Percentiles rank a stretch among this genome's conserved stretches.
phyloP scores from a whole-genome alignment of 192 early-diverging fungal species.

The Linnemannia elongata region DNA sequence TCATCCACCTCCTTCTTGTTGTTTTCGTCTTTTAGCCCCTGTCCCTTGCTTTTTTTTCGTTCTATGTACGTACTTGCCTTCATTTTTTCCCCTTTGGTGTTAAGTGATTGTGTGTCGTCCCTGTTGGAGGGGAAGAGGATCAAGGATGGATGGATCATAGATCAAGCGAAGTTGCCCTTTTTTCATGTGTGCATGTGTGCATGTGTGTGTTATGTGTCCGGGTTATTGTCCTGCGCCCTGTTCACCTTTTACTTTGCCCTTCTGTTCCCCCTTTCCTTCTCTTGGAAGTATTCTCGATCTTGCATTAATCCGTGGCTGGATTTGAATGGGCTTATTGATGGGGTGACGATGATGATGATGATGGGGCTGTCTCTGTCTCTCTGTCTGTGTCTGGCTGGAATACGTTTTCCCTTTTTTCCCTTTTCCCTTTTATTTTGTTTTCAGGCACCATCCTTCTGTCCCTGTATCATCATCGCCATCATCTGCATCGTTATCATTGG shows the following conservation, averaged over 20 bases:
- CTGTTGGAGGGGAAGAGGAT: not conserved
- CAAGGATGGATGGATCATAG: not conserved
- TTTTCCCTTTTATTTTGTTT: too few species aligned
- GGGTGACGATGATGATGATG: not conserved
- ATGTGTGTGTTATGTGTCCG: not conserved
- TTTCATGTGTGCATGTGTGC: not conserved
- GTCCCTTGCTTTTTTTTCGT: not conserved
- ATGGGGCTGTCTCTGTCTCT: not conserved
- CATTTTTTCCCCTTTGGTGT: not conserved
- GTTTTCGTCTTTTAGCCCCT: not conserved
- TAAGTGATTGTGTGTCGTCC: not conserved
- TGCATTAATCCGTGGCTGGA: not conserved
- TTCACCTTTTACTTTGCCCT: not conserved
- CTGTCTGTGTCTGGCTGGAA: not conserved
- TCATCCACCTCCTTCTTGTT: not conserved
- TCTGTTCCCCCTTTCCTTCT: too few species aligned
- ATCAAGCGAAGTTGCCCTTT: not conserved
- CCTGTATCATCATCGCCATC: not conserved
- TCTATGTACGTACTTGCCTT: not conserved
- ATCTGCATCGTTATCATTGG: not conserved
- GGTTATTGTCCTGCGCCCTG: not conserved
- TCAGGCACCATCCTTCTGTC: not conserved
- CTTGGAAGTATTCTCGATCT: not conserved
- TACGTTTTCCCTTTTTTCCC: not conserved
- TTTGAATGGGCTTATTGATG: not conserved